A percentile compares a stretch with the other conserved stretches of the same genome.
Conservation (phyloP, 2,329 filamentous ascomycete species). For the Verticillium klebahnii region DNA sequence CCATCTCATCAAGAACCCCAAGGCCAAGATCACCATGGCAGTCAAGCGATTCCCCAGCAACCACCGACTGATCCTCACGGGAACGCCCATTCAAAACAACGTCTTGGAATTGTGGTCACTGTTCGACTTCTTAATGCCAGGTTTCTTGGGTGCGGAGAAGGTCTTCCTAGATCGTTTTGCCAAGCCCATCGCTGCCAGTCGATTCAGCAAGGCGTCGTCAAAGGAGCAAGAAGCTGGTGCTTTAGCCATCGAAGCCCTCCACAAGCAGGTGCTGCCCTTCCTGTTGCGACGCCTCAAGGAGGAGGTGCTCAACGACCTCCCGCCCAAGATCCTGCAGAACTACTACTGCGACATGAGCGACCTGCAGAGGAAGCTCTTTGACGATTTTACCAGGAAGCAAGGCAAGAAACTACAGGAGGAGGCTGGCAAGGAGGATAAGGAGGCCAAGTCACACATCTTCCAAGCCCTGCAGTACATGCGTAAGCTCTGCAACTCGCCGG, state of each 20-base stretch:
- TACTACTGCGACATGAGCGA: slow-evolving; percentile 99
- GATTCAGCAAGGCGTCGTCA: slow-evolving; percentile 94
- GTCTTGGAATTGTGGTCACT: slow-evolving; percentile 95
- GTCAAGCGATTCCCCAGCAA: slow-evolving; percentile 89
- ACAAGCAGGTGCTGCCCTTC: slow-evolving; percentile 97
- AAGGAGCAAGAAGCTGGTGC: slow-evolving; percentile 98
- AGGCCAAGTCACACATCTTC: slow-evolving; percentile 98
- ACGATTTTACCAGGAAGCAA: slow-evolving; percentile 93
- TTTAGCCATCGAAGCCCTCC: slow-evolving; percentile 92
- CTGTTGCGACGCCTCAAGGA: slow-evolving; percentile 93
- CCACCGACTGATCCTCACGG: slow-evolving; percentile 91
- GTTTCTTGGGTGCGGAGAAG: slow-evolving; percentile 89
- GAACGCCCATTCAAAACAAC: slow-evolving; percentile 97
- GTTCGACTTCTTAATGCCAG: slow-evolving; percentile 98
- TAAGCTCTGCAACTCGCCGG: slow-evolving; percentile 96
- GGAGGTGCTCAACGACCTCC: slow-evolving; percentile 92
- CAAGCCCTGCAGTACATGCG: slow-evolving; percentile 99
- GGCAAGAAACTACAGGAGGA: slow-evolving; percentile 82
- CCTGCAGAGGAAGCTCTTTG: slow-evolving; percentile 89
- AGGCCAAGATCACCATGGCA: slow-evolving; percentile 89
- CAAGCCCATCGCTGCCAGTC: slow-evolving; percentile 89
- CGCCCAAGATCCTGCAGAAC: slow-evolving; percentile 97
- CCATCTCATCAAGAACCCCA: slow-evolving; percentile 97
- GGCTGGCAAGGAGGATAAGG: slow-evolving; percentile 79
- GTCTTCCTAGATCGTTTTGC: slow-evolving; percentile 95